Percentiles rank a stretch among this genome's conserved stretches.
Conservation (phyloP, 345 rosid species). For the Acer yangbiense region DNA sequence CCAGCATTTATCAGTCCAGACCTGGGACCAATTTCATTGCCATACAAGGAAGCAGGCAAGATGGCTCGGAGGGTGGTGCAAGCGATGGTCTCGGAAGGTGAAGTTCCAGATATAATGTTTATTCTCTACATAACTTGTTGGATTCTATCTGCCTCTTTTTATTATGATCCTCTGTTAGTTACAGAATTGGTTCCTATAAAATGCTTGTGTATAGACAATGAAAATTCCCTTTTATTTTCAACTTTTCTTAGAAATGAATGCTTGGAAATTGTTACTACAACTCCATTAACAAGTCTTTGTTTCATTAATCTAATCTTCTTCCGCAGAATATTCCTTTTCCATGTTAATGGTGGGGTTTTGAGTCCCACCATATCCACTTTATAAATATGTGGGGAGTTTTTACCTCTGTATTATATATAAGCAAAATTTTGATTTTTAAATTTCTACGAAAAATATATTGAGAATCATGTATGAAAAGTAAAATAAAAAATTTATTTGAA, state of each 20-base stretch:
- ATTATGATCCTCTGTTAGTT: neutral
- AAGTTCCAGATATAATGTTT: neutral
- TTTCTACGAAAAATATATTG: too few relatives aligned
- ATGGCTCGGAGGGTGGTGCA: neutral
- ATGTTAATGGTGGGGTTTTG: too few relatives aligned
- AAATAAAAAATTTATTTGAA: too few relatives aligned
- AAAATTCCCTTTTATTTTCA: neutral
- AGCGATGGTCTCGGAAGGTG: constrained; percentile 5
- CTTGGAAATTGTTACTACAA: too few relatives aligned
- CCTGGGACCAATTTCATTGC: constrained; percentile 10
- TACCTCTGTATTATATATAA: too few relatives aligned
- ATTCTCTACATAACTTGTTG: neutral
- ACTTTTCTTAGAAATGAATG: neutral
- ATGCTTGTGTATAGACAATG: neutral
- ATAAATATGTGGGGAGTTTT: too few relatives aligned
- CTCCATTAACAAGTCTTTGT: too few relatives aligned
- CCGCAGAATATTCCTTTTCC: neutral
- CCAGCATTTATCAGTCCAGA: constrained; percentile 16
- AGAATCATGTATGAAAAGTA: too few relatives aligned
- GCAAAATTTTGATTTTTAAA: too few relatives aligned
- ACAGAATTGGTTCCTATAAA: neutral
- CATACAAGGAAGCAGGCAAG: constrained; percentile 12
- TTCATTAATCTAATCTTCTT: too few relatives aligned
- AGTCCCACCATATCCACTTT: too few relatives aligned
- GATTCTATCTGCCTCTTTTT: neutral